Base-by-base conservation (phyloP, 2,329 filamentous ascomycete species). In the Scedosporium boydii region DNA sequence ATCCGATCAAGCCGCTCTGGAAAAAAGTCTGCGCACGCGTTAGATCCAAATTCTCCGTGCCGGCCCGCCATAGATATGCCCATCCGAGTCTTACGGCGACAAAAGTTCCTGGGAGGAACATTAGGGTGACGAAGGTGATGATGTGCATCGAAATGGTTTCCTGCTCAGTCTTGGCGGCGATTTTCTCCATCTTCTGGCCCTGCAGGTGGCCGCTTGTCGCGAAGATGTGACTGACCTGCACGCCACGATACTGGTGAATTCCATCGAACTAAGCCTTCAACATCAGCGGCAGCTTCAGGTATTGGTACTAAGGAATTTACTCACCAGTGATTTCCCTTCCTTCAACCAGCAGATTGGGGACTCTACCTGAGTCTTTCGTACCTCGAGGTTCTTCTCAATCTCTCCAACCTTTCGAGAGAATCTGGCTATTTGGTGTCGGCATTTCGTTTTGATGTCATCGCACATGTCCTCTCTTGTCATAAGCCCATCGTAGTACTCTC, bases 91-190 rank as follows among this genome's bases (percentile, higher is more conserved):
- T 57, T 57, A 57, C 53, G 29, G 53, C 53, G 23, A 57, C 10
- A 57, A 57, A 57, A n/a, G 53, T 57, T 29, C 53, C 53, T 16
- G 53, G 53, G n/a, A 57, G 53, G 53, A 57, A 57, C 16, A 57
- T 38, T 27, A 57, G n/a, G 16, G 53, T 57, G 3, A 57, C 29
- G 4, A 38, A n/a, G 23, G 53, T 57, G 23, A 57, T 38, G 23
- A 27, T 38, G 53, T 57, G 53, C 53, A 57, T 57, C 23, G 23
- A 57, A 21, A 57, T 23, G 6, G 53, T 57, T 9, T 57, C 53
- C 23, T 57, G 23, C 23, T 38, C 29, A 7, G 53, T 57, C 18
- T 27, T 21, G 16, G 16, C 23, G 53, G 53, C 53, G 23, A 57
- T 57, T 27, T 57, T 57, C 53, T 38, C 29, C 53, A 38, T 57